These are phyloP conservation scores for Talaromyces islandicus DNA, from an alignment of 2,329 filamentous ascomycete species.

Conservation along the genomic window DNA sequence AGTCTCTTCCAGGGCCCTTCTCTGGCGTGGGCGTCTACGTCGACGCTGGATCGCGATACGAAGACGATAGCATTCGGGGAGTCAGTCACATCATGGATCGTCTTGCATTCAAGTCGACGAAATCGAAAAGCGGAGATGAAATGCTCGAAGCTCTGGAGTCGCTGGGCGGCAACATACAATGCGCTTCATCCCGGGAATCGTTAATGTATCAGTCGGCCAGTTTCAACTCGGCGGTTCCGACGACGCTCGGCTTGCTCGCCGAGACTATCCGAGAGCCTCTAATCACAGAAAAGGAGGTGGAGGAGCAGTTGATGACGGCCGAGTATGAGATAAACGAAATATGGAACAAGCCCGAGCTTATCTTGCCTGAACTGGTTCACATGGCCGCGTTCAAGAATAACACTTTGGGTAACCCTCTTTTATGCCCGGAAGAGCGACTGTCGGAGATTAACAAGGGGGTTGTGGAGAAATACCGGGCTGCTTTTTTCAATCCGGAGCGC, in stretches of 20 bases:
- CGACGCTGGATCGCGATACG: slow-evolving; percentile 90
- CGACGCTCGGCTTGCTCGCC: slow-evolving; percentile 75
- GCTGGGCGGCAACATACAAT: slow-evolving; percentile 92
- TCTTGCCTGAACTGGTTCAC: slow-evolving; percentile 89
- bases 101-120: slow-evolving; percentile 86
- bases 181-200: slow-evolving; percentile 87
- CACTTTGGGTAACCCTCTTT: slow-evolving; percentile 84
- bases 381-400: slow-evolving; percentile 95
- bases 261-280: slow-evolving; percentile 86
- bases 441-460: slow-evolving; percentile 65
- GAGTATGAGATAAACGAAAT: slow-evolving; percentile 96
- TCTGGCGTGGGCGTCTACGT: slow-evolving; percentile 93
- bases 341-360: slow-evolving; percentile 94
- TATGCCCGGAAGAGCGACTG: slow-evolving; percentile 83
- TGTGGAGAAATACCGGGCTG: slow-evolving; percentile 70
- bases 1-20: slow-evolving; percentile 90
- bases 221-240: slow-evolving; percentile 86
- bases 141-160: slow-evolving; percentile 85
- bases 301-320: slow-evolving; percentile 81
- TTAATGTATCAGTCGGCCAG: slow-evolving; percentile 99
- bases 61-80: slow-evolving; percentile 75
- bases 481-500: slow-evolving; percentile 82
- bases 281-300: slow-evolving; percentile 81
- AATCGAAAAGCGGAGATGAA: slow-evolving; percentile 64
- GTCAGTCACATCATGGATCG: slow-evolving; percentile 96